Percentiles rank a stretch among this genome's conserved stretches.
Evolutionary conservation across 2,329 filamentous ascomycete species (phyloP).

Genomic region (Penicillium griseofulvum): DNA sequence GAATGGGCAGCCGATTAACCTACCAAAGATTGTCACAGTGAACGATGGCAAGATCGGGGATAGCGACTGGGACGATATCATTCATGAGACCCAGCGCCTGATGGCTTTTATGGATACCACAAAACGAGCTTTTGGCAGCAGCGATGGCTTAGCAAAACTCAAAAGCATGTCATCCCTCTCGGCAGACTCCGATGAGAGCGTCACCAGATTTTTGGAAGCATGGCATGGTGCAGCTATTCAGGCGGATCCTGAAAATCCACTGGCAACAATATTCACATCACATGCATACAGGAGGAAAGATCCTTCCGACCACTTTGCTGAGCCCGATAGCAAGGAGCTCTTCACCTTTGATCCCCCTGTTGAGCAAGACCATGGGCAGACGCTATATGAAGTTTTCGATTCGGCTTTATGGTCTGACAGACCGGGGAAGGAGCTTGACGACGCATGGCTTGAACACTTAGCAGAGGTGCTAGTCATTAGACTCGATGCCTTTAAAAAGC

Average conservation of each 20-base stretch:
- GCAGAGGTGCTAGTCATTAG: conserved; percentile 58
- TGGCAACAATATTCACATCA: conserved; percentile 49
- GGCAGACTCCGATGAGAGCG: conserved; percentile 35
- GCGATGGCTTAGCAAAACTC: conserved; percentile 49
- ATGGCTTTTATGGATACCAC: conserved; percentile 61
- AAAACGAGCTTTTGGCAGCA: conserved; percentile 58
- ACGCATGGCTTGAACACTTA: conserved; percentile 48
- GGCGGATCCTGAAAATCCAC: conserved; percentile 41
- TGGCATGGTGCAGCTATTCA: conserved; percentile 50
- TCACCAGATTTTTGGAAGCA: conserved; percentile 48
- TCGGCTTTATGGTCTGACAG: conserved; percentile 49
- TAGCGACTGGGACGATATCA: conserved; percentile 45
- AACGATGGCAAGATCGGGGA: conserved; percentile 34
- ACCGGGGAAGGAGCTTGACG: conserved; percentile 40
- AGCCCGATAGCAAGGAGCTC: conserved; percentile 37
- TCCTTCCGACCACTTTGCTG: conserved; percentile 27
- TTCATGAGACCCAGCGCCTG: conserved; percentile 59
- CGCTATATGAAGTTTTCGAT: conserved; percentile 56
- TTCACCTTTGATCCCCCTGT: conserved; percentile 40
- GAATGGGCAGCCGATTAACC: conserved; percentile 54
- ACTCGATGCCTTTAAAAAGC: conserved; percentile 37
- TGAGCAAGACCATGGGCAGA: conserved; percentile 40
- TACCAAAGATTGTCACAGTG: conserved; percentile 52
- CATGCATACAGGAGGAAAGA: conserved; percentile 42
- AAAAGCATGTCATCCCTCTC: conserved; percentile 34